Evolutionary conservation across 306 rosid genomes (phyloP), one percentile per base, ranked within the genome.

Genomic region (Abrus precatorius): DNA sequence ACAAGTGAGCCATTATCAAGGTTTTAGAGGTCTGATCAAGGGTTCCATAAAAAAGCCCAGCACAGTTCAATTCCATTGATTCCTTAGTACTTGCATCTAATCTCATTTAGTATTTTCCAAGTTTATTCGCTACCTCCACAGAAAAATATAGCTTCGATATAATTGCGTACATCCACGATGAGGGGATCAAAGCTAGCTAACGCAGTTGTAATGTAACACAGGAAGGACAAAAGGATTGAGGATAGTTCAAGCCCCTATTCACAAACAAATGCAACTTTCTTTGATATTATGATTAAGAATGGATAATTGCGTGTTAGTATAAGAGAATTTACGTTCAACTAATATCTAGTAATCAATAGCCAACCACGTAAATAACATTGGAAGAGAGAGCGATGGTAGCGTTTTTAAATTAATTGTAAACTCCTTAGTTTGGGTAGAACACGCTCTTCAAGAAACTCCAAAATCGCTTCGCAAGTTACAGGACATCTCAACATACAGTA

Each of bases 401-500:
- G 27, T 36, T 75, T 47, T 57, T 32, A 7, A 54, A 7, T 44
- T 12, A 64, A 38, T 32, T 40, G 74, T 66, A 66, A 68, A 53
- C 68, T 66, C 36, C 70, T 48, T 66, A 43, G 67, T 72, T 41
- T 28, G 57, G 34, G 69, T 33, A 34, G 36, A 77, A 49, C 30
- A 50, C 68, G 57, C 45, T 62, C 68, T 54, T 53, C 27, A 45
- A 50, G 64, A 77, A 74, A 81, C 67, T 32, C 53, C 66, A 29
- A 44, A 59, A 65, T 74, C 9, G 75, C 64, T 53, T 71, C 41
- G 80, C 78, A 78, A 69, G 41, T 74, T 30, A 77, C 69, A 8
- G 34, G 74, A 66, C 59, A 77, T 77, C 87, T 84, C 89, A 62
- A 69, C 80, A 74, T 52, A 68, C 66, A 73, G 36, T 80, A 72